Conservation (phyloP, 2,329 filamentous ascomycete genomes). For the Phialophora chinensis region DNA sequence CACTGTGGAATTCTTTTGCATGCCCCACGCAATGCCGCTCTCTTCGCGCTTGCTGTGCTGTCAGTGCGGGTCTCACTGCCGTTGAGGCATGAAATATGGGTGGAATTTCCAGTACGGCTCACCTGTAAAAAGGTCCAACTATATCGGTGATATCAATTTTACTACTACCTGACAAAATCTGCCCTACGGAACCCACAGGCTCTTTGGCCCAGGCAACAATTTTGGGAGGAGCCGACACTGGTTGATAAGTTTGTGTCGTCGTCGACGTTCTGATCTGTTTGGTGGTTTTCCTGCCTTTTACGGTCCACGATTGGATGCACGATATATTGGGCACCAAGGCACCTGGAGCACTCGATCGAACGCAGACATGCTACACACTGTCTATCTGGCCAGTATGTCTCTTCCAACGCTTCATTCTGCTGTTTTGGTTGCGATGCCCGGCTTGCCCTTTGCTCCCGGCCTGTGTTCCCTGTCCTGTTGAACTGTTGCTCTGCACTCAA, state of each 20-base stretch:
- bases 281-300: slow-evolving; percentile 16
- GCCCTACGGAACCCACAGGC: slow-evolving; percentile 22
- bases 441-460: slow-evolving; percentile 16
- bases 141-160: slow-evolving; percentile 30
- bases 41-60: slow-evolving; percentile 39
- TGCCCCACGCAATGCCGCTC: slow-evolving; percentile 39
- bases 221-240: slow-evolving; percentile 23
- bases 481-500: slow-evolving; percentile 16
- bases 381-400: slow-evolving; percentile 40
- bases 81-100: slow-evolving; percentile 32
- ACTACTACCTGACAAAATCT: slow-evolving; percentile 28
- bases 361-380: slow-evolving; percentile 40
- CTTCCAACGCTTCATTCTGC: slow-evolving; percentile 17
- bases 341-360: slow-evolving; percentile 9
- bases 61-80: slow-evolving; percentile 37
- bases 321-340: slow-evolving; percentile 28
- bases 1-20: slow-evolving; percentile 38
- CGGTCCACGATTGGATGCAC: slow-evolving; percentile 31
- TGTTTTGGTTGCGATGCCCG: slow-evolving; percentile 24
- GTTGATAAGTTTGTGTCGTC: slow-evolving; percentile 22
- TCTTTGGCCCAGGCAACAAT: slow-evolving; percentile 24
- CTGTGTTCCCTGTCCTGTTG: slow-evolving; percentile 9
- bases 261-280: slow-evolving; percentile 20
- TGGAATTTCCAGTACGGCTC: slow-evolving; percentile 27
- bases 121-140: slow-evolving; percentile 32